These are phyloP conservation scores for Primulina eburnea DNA, from an alignment of 257 asterid species.

Conservation along the genomic window DNA sequence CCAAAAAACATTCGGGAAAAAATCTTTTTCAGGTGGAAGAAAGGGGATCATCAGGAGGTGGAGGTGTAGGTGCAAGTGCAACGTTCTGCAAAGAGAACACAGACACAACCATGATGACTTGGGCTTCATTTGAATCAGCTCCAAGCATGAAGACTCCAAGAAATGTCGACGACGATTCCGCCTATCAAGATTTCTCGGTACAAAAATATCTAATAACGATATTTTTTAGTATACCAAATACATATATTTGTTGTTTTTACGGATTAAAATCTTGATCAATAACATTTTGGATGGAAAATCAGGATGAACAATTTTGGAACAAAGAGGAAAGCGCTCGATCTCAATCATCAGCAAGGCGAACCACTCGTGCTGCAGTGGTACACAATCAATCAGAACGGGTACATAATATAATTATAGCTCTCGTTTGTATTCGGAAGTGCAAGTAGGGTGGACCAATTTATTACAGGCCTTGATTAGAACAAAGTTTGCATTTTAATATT, in stretches of 20 bases:
- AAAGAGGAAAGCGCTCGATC: constrained; percentile 25
- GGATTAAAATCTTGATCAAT: too few species aligned
- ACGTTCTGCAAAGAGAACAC: constrained; percentile 30
- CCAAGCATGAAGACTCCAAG: constrained; percentile 32
- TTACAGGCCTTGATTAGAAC: too few species aligned
- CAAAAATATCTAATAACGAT: too few species aligned
- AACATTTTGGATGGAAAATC: constrained; percentile 28
- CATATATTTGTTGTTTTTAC: too few species aligned
- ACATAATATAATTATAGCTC: not conserved
- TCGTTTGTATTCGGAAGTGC: too few species aligned
- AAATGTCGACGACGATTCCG: constrained; percentile 36
- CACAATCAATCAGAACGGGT: constrained; percentile 55
- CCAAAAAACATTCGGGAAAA: constrained; percentile 25
- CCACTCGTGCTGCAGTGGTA: constrained; percentile 35
- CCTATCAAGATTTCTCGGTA: constrained; percentile 36
- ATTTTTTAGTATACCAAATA: too few species aligned
- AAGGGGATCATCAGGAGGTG: constrained; percentile 19
- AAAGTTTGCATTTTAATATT: too few species aligned
- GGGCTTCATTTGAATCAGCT: constrained; percentile 41
- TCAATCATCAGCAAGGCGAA: constrained; percentile 28
- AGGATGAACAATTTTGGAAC: constrained; percentile 29
- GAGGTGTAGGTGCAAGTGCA: constrained; percentile 41
- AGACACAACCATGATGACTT: constrained; percentile 31
- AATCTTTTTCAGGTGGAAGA: constrained; percentile 11
- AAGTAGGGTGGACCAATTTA: too few species aligned